These are phyloP conservation scores for Neocallimastix lanati DNA, from an alignment of 192 early-diverging fungal species.

Conservation along the genomic window DNA sequence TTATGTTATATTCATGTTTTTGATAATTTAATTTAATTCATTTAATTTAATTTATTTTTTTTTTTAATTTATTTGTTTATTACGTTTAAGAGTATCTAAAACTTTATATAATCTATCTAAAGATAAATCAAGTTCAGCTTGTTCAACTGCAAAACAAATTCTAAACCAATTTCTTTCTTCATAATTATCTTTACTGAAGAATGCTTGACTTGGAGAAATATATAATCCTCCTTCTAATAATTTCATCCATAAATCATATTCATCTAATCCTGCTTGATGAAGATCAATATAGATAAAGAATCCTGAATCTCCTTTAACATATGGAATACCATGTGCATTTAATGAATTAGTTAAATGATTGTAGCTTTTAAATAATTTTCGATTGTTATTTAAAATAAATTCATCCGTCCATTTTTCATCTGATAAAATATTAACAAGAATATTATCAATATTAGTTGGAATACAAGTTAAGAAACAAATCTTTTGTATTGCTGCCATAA, in stretches of 20 bases:
- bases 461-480: too few species aligned
- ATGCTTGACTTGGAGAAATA: not conserved
- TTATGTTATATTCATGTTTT: too few species aligned
- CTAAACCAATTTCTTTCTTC: not conserved
- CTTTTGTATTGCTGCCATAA: too few species aligned
- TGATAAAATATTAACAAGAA: constrained; percentile 29
- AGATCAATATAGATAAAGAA: constrained; percentile 57
- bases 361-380: constrained; percentile 30
- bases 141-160: not conserved
- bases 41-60: too few species aligned
- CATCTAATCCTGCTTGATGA: not conserved
- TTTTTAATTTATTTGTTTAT: too few species aligned
- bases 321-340: constrained; percentile 21
- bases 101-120: not conserved
- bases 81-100: not conserved
- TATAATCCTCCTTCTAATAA: not conserved
- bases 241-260: not conserved
- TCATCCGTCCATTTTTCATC: constrained; percentile 33
- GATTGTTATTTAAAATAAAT: constrained; percentile 38
- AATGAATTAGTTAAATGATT: constrained; percentile 16
- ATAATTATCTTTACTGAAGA: not conserved
- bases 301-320: constrained; percentile 38
- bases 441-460: constrained; percentile 33
- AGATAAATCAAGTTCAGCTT: not conserved
- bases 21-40: too few species aligned